phyloP scores from a whole-genome alignment of 176 grass and related monocot genomes.

The Phoenix roebelenii region DNA sequence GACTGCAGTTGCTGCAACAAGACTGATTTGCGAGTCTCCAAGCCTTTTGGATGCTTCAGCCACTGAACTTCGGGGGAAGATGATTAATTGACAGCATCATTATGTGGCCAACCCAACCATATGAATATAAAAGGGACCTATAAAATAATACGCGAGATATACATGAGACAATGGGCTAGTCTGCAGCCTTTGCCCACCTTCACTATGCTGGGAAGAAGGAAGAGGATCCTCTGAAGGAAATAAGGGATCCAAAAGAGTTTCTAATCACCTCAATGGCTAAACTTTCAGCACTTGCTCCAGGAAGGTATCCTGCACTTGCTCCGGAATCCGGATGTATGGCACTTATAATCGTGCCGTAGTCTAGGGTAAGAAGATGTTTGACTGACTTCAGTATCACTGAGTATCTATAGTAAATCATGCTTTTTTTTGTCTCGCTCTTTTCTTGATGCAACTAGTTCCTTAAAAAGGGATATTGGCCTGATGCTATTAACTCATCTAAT shows the following conservation, averaged over 20 bases:
- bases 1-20: conserved; percentile 69
- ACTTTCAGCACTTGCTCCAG: conserved; percentile 62
- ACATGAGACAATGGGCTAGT: conserved; percentile 65
- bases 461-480: no score
- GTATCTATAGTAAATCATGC: no score
- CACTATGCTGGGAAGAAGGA: conserved; percentile 86
- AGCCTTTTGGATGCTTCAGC: conserved; percentile 49
- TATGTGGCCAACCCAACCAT: conserved; percentile 41
- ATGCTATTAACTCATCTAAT: no score
- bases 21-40: conserved; percentile 73
- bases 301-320: conserved; percentile 66
- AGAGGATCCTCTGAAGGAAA: conserved; percentile 82
- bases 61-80: conserved; percentile 66
- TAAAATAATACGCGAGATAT: conserved; percentile 52
- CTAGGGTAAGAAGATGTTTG: conserved; percentile 43
- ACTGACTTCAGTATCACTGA: background rate
- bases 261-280: conserved; percentile 60
- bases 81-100: conserved; percentile 71
- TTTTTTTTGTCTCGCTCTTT: no score
- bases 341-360: conserved; percentile 69
- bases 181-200: conserved; percentile 74
- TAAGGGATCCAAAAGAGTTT: conserved; percentile 80
- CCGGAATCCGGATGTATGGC: conserved; percentile 65
- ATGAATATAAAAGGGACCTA: conserved; percentile 48
- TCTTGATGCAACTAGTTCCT: no score